Evolutionary conservation across 441 rosid genomes (phyloP), one percentile per base, ranked within the genome.

Genomic region (Heliophila coronopifolia): DNA sequence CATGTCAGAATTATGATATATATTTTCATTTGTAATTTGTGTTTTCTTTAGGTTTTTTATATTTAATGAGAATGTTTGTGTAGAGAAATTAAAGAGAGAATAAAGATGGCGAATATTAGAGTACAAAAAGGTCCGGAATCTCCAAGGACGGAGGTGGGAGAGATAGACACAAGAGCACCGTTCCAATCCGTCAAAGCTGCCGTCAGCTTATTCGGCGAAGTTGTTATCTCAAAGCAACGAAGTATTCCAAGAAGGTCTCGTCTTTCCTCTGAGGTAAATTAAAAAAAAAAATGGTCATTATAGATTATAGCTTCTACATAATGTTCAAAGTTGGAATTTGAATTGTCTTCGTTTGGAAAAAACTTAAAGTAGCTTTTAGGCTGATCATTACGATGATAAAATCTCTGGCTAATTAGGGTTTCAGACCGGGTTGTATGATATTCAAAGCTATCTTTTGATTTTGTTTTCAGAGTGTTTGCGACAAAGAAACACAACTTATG

Each of bases 161-260:
- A 90, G 76, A 90, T 86, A 44, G 97, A 90, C 71, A 90, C 97
- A 3, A 68, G 84, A 63, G 89, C 91, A 23, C 97, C 95, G 0
- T 84, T 86, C 57, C 82, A 84, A 67, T 90, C 95, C 31, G 97
- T 90, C 25, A 86, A 76, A 70, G 97, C 97, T 15, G 97, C 95
- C 6, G 94, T 90, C 35, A 81, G 77, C 43, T 70, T 86, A 43
- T 90, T 83, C 23, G 92, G 88, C 1, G 86, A 86, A 69, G 97
- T 81, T 5, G 84, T 77, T 5, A 30, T 73, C 30, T 50, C 65
- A n/a, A 77, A 57, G 51, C 80, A 68, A 44, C 75, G 65, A 50
- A 59, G 75, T 41, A 47, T 79, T 14, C 61, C 70, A 30, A 74
- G 67, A 40, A 76, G 66, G 47, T 72, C 81, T 0, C 75, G 61